Percentiles rank a stretch among this genome's conserved stretches.
Evolutionary conservation across 2,329 filamentous ascomycete genomes (phyloP).

Genomic region (Elsinoe australis): DNA sequence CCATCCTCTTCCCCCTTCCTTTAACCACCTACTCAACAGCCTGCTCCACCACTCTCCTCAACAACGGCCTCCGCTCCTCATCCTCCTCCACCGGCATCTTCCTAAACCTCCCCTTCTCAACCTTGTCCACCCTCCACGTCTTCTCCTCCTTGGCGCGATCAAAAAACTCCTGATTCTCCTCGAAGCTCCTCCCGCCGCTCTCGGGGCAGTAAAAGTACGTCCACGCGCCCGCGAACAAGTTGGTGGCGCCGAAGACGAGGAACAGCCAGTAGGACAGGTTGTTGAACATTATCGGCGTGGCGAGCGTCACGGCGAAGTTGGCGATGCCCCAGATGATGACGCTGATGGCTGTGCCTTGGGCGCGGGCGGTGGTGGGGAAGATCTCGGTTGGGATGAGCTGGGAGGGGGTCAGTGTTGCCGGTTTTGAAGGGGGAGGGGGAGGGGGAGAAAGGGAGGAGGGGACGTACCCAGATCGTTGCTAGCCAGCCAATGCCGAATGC

Average conservation of each 20-base stretch:
- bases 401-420: neutral
- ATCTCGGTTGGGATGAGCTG: conserved; percentile 51
- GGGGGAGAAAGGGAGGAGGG: neutral
- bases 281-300: conserved; percentile 54
- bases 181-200: conserved; percentile 51
- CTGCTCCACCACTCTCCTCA: conserved; percentile 40
- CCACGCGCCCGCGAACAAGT: conserved; percentile 48
- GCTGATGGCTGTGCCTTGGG: conserved; percentile 48
- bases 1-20: neutral
- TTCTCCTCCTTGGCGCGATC: conserved; percentile 43
- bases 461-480: conserved; percentile 45
- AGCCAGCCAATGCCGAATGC: conserved; percentile 56
- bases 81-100: conserved; percentile 39
- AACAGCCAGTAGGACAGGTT: conserved; percentile 53
- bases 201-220: conserved; percentile 49
- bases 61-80: conserved; percentile 40
- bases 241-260: conserved; percentile 49
- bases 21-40: neutral
- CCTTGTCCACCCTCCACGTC: conserved; percentile 48
- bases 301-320: conserved; percentile 51
- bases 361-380: conserved; percentile 47
- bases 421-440: neutral
- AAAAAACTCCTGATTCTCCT: conserved; percentile 55
- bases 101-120: conserved; percentile 46
- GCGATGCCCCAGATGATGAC: conserved; percentile 51